phyloP scores from a whole-genome alignment of 768 basidiomycete species.

The Boletus rubescentipes region DNA sequence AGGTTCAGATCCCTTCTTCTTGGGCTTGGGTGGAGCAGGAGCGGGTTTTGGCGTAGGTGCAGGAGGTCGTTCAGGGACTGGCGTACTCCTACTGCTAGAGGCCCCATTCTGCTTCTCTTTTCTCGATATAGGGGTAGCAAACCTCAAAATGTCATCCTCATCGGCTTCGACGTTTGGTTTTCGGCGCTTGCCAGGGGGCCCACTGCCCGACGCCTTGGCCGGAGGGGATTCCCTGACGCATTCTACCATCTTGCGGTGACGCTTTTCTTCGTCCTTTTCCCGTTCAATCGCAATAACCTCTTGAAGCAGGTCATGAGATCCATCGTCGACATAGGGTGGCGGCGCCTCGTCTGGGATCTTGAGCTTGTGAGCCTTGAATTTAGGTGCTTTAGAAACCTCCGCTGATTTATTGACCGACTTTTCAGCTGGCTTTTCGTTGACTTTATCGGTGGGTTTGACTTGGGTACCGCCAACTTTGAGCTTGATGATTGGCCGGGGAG shows the following conservation, averaged over 20 bases:
- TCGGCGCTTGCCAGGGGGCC: slow-evolving; percentile 55
- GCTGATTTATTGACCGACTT: slow-evolving; percentile 27
- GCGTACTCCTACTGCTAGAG: slow-evolving; percentile 41
- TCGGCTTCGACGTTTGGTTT: slow-evolving; percentile 49
- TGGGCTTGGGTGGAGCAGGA: slow-evolving; percentile 34
- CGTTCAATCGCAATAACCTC: slow-evolving; percentile 81
- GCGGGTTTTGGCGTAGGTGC: slow-evolving; percentile 27
- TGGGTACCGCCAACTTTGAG: slow-evolving; percentile 56
- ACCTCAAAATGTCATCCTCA: slow-evolving; percentile 57
- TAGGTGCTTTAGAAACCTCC: slow-evolving; percentile 37
- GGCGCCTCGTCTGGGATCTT: slow-evolving; percentile 50
- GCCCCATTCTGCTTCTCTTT: slow-evolving; percentile 39
- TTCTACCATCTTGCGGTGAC: slow-evolving; percentile 43
- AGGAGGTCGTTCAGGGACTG: slow-evolving; percentile 37
- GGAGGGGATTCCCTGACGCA: slow-evolving; percentile 38
- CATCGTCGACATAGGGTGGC: slow-evolving; percentile 73
- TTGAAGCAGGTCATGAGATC: slow-evolving; percentile 77
- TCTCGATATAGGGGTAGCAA: slow-evolving; percentile 60
- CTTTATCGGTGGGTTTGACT: slow-evolving; percentile 35
- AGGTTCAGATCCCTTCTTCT: slow-evolving; percentile 42
- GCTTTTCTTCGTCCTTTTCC: slow-evolving; percentile 56
- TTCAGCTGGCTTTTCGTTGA: slow-evolving; percentile 27
- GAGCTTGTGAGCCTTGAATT: slow-evolving; percentile 42
- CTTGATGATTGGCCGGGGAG: slow-evolving; percentile 61
- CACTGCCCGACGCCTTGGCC: slow-evolving; percentile 38